Evolutionary conservation across 2,329 filamentous ascomycete genomes (phyloP), one percentile per base, ranked within the genome.

Genomic region (Paracoccidioides brasiliensis): DNA sequence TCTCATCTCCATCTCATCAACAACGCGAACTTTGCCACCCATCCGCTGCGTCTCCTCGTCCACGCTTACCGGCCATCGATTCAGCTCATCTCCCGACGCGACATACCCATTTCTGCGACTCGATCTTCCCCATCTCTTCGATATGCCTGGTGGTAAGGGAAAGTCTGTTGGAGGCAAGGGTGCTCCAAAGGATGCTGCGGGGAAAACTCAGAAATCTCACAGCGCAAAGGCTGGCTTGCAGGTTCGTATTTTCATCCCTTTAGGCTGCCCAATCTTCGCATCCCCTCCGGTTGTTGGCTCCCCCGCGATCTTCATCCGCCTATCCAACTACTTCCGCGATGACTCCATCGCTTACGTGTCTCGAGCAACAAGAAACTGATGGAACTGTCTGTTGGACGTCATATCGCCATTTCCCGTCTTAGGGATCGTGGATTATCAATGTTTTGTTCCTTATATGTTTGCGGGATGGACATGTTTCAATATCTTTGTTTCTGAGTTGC

Each of bases 211-310:
- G 77, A 95, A 93, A 77, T 85, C 82, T 66, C 90, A 95, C 79
- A 95, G 90, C 66, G 88, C 89, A 69, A 90, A 93, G 74, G 90
- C 90, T 71, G 90, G 90, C 70, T 81, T 96, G 64, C 90, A 96
- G 86, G 90, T 96, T 79, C 80, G 88, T 76, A 58, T 55, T 55
- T 43, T 56, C 58, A 57, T 53, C 57, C 9, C 58, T 57, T 54
- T 51, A 59, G 58, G 55, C 55, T n/a, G 28, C n/a, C 33, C 6
- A n/a, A n/a, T 8, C n/a, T 28, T n/a, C 33, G 1, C 38, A 8
- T 22, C 12, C 33, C 6, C 14, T 37, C 50, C 38, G 28, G 7
- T 32, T 42, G 12, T 0, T 14, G 1, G 22, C 7, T n/a, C 35
- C 28, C 38, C 22, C 15, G 7, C 28, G 49, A 42, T 38, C 28